Base-by-base conservation (phyloP, 192 early-diverging fungal species). In the Cetraspora pellucida region DNA sequence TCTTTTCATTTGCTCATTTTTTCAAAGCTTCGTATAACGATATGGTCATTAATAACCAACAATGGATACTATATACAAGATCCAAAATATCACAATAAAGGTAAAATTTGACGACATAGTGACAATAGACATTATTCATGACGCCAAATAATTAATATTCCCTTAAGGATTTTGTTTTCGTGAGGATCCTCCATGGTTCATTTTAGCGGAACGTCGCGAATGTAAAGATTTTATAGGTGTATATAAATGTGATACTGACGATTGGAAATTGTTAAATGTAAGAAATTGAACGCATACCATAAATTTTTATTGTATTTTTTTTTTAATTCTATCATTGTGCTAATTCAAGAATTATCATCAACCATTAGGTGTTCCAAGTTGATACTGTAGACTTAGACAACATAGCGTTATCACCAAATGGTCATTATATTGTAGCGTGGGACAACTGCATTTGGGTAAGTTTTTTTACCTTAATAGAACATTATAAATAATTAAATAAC, bases 401-500 rank as follows among this genome's bases (percentile, higher is more conserved):
- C 73, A 78, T 97, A 31, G 80, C 85, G 17, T 95, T 94, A 93
- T 96, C 95, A 30, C 95, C 95, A 0, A 91, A 97, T 78, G 94
- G 95, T 19, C 81, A 85, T 28, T 93, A 84, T 70, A 87, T 97
- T 75, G 90, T 87, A 9, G 88, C 89, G 0, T 95, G 90, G 91
- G 94, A 96, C 50, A 87, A 90, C 21, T 77, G 83, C 10, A 72
- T 92, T 17, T 82, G 91, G 44, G 93, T 93, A 73, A 83, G 82
- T 28, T 46, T 6, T 7, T 37, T 37, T 37, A 37, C 7, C 0
- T 6, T 37, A 1, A 37, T 37, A n/a, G n/a, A n/a, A n/a, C n/a
- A n/a, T n/a, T n/a, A n/a, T n/a, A n/a, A n/a, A n/a, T n/a, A n/a
- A n/a, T n/a, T n/a, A n/a, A n/a, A n/a, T n/a, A n/a, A n/a, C n/a